phyloP scores from a whole-genome alignment of 306 rosid genomes.

The Abrus pulchellus region DNA sequence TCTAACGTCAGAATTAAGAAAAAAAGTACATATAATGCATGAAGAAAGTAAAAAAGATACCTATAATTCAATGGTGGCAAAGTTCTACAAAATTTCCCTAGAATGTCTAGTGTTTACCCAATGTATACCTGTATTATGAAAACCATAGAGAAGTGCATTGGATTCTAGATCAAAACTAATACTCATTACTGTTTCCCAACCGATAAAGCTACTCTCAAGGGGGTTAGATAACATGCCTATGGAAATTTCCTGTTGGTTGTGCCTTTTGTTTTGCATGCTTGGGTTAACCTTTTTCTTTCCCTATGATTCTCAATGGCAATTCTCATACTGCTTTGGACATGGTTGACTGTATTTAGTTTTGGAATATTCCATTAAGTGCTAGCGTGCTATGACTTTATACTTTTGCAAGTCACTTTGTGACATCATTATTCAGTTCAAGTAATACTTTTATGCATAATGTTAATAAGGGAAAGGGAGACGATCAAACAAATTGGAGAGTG shows the following conservation, averaged over 20 bases:
- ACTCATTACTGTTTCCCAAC: not conserved
- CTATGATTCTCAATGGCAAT: not conserved
- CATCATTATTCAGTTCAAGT: conserved; percentile 37
- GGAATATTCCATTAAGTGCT: not conserved
- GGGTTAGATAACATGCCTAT: conserved; percentile 12
- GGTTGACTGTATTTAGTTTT: conserved; percentile 28
- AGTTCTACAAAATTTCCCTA: not conserved
- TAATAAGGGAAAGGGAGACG: conserved; percentile 87
- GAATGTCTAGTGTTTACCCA: not conserved
- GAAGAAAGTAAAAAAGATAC: conserved; percentile 9
- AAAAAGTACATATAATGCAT: not conserved
- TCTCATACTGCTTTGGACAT: conserved; percentile 17
- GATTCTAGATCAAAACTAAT: conserved; percentile 12
- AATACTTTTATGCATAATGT: conserved; percentile 43
- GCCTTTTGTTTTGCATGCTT: conserved; percentile 28
- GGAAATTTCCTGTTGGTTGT: conserved; percentile 17
- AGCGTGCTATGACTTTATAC: conserved; percentile 9
- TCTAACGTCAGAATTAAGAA: not conserved
- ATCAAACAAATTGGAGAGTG: conserved; percentile 84
- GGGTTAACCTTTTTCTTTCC: conserved; percentile 12
- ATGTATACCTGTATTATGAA: not conserved
- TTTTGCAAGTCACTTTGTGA: conserved; percentile 30
- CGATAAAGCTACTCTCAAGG: not conserved
- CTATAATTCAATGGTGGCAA: not conserved
- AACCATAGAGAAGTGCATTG: not conserved